phyloP scores from a whole-genome alignment of 306 rosid genomes.

The Erythrophleum fordii region DNA sequence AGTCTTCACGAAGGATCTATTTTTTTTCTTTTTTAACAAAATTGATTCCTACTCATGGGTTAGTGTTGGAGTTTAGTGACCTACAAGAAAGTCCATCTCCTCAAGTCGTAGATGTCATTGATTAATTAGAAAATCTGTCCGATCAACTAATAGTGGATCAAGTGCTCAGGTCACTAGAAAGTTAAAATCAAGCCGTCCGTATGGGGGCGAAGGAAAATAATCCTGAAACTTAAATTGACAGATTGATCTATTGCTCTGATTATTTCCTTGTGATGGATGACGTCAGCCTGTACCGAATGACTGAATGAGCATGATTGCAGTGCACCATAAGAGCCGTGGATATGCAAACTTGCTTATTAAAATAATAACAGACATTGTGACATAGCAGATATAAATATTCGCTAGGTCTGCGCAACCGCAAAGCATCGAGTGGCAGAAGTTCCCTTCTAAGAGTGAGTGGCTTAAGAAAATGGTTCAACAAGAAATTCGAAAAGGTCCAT shows the following conservation, averaged over 20 bases:
- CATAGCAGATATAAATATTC: slow-evolving; percentile 50
- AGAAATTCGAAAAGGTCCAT: slow-evolving; percentile 78
- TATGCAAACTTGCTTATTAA: slow-evolving; percentile 46
- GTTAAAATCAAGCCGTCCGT: slow-evolving; percentile 1
- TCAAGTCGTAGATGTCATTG: not conserved
- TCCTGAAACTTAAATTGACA: slow-evolving; percentile 43
- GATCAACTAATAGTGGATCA: not conserved
- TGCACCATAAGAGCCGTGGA: slow-evolving; percentile 55
- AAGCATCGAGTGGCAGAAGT: slow-evolving; percentile 25
- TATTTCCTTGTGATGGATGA: slow-evolving; percentile 47
- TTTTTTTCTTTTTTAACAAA: not conserved
- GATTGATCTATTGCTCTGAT: slow-evolving; percentile 43
- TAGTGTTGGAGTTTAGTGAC: not conserved
- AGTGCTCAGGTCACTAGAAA: not conserved
- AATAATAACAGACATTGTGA: slow-evolving; percentile 27
- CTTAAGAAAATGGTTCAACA: slow-evolving; percentile 45
- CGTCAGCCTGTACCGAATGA: slow-evolving; percentile 51
- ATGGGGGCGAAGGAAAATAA: no score
- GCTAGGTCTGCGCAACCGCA: slow-evolving; percentile 39
- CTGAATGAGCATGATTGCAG: slow-evolving; percentile 50
- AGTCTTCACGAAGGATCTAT: not conserved
- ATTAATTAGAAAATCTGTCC: not conserved
- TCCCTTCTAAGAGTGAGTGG: not conserved
- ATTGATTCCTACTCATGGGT: no score
- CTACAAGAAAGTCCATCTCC: not conserved